Evolutionary conservation across 768 basidiomycete species (phyloP), one percentile per base, ranked within the genome.

Genomic region (Lactarius trivialis): DNA sequence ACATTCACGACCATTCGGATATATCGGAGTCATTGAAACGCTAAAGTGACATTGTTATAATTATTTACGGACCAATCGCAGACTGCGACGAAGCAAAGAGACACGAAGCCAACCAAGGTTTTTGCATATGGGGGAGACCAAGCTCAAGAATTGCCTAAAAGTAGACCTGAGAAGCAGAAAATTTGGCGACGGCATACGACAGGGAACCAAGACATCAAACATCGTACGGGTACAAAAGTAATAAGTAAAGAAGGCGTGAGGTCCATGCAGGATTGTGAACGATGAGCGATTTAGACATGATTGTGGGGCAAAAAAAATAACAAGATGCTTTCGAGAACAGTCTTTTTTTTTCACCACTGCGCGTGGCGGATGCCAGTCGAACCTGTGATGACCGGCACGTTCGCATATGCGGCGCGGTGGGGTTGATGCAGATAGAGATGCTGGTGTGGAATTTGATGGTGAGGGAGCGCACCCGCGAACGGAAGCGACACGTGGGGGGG

Each of bases 361-460:
- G 64, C 61, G n/a, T 65, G 64, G 43, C 64, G 61, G 26, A 65
- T 65, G 41, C 64, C 64, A 19, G 64, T 58, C 34, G 64, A 56
- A 24, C 64, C 64, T 26, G 64, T 65, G 48, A 65, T 65, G 45
- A 51, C 21, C 19, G 61, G 32, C 37, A 45, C 34, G 15, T 36
- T 53, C 28, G 48, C 32, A 21, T 51, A 50, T 39, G 57, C 7
- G 6, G 51, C 28, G 61, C 61, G 56, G 5, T 57, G 56, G 17
- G 39, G 14, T 57, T 49, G 60, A 56, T 57, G 52, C 51, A 54
- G 5, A 21, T 49, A 48, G 17, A 39, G 34, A 57, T 65, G 64
- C 21, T 56, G 55, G 34, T 53, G 62, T 33, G 36, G 55, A 12
- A 21, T 21, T 55, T 62, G 56, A 3, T 58, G 61, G 37, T 58